Percentiles rank a stretch among this genome's conserved stretches.
Evolutionary conservation across 2,329 filamentous ascomycete species (phyloP).

Genomic region (Fusarium marasasianum): DNA sequence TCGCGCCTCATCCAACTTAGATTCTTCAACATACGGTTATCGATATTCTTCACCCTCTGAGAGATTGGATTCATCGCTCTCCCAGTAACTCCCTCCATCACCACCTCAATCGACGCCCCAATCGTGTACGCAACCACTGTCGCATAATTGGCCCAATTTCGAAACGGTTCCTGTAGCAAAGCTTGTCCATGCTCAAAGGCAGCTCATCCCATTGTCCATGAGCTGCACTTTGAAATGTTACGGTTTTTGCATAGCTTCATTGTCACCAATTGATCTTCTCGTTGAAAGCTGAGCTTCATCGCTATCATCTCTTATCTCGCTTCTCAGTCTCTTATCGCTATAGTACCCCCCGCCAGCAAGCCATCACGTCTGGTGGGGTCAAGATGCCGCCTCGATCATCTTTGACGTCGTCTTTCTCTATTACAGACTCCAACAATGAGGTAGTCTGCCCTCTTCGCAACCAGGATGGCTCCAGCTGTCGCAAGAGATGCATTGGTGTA

Average conservation of each 20-base stretch:
- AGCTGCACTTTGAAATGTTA: conserved; percentile 42
- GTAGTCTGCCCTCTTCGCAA: conserved; percentile 96
- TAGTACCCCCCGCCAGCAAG: conserved; percentile 38
- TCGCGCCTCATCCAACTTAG: conserved; percentile 16
- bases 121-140: conserved; percentile 34
- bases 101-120: conserved; percentile 28
- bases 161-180: conserved; percentile 43
- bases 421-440: conserved; percentile 92
- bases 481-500: conserved; percentile 97
- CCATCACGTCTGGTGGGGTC: conserved; percentile 64
- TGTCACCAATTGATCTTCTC: conserved; percentile 46
- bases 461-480: conserved; percentile 95
- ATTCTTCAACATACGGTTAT: conserved; percentile 4
- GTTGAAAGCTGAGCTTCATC: conserved; percentile 28
- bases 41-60: neutral
- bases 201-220: conserved; percentile 30
- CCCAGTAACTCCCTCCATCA: conserved; percentile 3
- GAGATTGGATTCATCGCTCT: conserved; percentile 8
- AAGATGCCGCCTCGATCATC: conserved; percentile 90
- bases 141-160: conserved; percentile 37
- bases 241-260: conserved; percentile 33
- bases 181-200: conserved; percentile 37
- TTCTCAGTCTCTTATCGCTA: conserved; percentile 32
- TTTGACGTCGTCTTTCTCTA: conserved; percentile 89
- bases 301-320: conserved; percentile 24